Evolutionary conservation across 2,329 filamentous ascomycete species (phyloP).

Genomic region (Fusarium sp.): DNA sequence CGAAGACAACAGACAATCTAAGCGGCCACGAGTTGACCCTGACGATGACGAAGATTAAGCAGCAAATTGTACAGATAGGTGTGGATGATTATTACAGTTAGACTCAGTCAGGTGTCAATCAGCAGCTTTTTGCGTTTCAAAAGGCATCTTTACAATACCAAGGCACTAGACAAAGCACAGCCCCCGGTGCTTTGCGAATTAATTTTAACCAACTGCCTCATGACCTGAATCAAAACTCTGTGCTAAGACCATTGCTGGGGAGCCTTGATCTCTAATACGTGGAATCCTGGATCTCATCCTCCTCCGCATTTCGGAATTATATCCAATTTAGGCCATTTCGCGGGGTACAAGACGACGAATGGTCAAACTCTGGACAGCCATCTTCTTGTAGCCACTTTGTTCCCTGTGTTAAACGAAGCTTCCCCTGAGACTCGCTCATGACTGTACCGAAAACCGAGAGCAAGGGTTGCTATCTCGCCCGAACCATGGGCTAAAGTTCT

Average conservation of each 20-base stretch:
- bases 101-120: conserved; percentile 43
- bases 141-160: conserved; percentile 24
- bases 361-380: conserved; percentile 4
- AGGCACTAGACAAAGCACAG: conserved; percentile 8
- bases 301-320: conserved; percentile 34
- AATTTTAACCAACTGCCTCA: conserved; percentile 7
- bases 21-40: conserved; percentile 79
- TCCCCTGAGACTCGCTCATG: conserved; percentile 35
- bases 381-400: conserved; percentile 15
- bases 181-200: conserved; percentile 1
- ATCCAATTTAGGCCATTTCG: conserved; percentile 28
- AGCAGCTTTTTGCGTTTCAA: conserved; percentile 24
- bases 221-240: background rate
- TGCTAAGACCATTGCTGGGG: conserved; percentile 13
- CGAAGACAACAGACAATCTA: conserved; percentile 69
- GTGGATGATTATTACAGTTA: conserved; percentile 41
- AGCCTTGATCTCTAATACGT: conserved; percentile 36
- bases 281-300: conserved; percentile 27
- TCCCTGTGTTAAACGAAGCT: conserved; percentile 2
- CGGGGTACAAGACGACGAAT: conserved; percentile 20
- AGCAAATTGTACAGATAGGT: conserved; percentile 21
- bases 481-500: conserved; percentile 25
- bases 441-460: conserved; percentile 42
- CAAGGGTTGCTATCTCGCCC: conserved; percentile 11
- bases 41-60: conserved; percentile 62